Conservation (phyloP, 2,329 filamentous ascomycete species). For the Arthroderma sp. region DNA sequence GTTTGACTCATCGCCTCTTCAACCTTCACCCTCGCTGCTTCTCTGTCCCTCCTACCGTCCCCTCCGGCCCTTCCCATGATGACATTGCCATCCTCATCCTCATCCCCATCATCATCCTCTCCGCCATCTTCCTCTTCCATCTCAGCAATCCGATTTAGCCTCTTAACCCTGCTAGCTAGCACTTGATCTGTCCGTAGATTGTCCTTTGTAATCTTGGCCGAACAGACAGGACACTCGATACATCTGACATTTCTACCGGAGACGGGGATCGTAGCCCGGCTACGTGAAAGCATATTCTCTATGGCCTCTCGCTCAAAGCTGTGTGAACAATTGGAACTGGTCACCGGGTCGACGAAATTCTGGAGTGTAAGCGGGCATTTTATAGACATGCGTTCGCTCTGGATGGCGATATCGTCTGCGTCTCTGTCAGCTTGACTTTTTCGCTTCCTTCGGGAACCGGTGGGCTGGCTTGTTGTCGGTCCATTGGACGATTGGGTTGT, state of each 20-base stretch:
- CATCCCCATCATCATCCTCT: constrained; percentile 19
- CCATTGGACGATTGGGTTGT: constrained; percentile 13
- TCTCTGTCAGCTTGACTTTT: constrained; percentile 13
- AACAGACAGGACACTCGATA: constrained; percentile 32
- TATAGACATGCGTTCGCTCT: constrained; percentile 31
- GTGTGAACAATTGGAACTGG: constrained; percentile 37
- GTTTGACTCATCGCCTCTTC: constrained; percentile 1
- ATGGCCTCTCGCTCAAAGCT: constrained; percentile 38
- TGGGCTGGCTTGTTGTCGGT: constrained; percentile 21
- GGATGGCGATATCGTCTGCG: constrained; percentile 35
- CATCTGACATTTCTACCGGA: constrained; percentile 13
- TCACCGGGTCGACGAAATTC: constrained; percentile 34
- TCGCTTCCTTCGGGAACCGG: constrained; percentile 6
- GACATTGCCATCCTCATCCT: constrained; percentile 9
- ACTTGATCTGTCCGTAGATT: constrained; percentile 30
- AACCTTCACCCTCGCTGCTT: constrained; percentile 2
- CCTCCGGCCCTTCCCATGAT: not conserved
- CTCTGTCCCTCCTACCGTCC: not conserved
- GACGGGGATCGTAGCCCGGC: constrained; percentile 16
- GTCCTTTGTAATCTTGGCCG: constrained; percentile 20
- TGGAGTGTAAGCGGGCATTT: constrained; percentile 37
- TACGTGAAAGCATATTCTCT: constrained; percentile 28
- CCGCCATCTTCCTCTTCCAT: constrained; percentile 23
- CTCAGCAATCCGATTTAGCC: constrained; percentile 18
- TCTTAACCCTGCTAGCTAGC: constrained; percentile 25